phyloP scores from a whole-genome alignment of 2,329 filamentous ascomycete species.

The Sporothrix brasiliensis region DNA sequence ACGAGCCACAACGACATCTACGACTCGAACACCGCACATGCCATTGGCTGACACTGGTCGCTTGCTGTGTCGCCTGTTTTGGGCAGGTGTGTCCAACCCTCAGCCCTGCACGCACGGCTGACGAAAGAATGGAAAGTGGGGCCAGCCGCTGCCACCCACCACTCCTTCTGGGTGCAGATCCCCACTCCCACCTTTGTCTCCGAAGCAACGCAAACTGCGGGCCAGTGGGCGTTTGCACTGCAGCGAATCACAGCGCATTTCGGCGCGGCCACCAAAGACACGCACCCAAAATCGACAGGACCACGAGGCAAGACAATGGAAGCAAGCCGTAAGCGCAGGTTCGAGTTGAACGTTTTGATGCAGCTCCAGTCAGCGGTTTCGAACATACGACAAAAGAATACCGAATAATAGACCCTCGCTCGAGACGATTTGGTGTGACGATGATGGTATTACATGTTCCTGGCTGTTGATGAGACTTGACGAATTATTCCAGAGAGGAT shows the following conservation, averaged over 20 bases:
- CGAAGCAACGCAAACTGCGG: conserved; percentile 31
- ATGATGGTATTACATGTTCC: conserved; percentile 17
- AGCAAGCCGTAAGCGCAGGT: background rate
- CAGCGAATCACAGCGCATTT: conserved; percentile 23
- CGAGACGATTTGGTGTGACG: background rate
- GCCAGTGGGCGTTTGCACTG: conserved; percentile 5
- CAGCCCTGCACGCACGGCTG: conserved; percentile 34
- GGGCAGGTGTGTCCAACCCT: conserved; percentile 11
- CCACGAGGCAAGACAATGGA: conserved; percentile 18
- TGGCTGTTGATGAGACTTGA: background rate
- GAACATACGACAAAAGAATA: too few species aligned
- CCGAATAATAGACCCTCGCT: background rate
- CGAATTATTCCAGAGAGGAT: background rate
- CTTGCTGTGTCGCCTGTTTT: background rate
- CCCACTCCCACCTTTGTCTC: conserved; percentile 30
- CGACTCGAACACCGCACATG: conserved; percentile 11
- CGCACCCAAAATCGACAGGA: conserved; percentile 1
- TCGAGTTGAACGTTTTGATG: too few species aligned
- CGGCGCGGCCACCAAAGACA: background rate
- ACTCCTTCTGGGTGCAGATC: conserved; percentile 23
- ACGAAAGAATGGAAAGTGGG: conserved; percentile 32
- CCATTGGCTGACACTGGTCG: conserved; percentile 19
- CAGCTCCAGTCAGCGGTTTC: too few species aligned
- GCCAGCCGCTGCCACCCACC: background rate
- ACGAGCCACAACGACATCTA: conserved; percentile 17